These are phyloP conservation scores for Cladosporium sp. DNA, from an alignment of 2,329 filamentous ascomycete genomes.

Conservation along the genomic window DNA sequence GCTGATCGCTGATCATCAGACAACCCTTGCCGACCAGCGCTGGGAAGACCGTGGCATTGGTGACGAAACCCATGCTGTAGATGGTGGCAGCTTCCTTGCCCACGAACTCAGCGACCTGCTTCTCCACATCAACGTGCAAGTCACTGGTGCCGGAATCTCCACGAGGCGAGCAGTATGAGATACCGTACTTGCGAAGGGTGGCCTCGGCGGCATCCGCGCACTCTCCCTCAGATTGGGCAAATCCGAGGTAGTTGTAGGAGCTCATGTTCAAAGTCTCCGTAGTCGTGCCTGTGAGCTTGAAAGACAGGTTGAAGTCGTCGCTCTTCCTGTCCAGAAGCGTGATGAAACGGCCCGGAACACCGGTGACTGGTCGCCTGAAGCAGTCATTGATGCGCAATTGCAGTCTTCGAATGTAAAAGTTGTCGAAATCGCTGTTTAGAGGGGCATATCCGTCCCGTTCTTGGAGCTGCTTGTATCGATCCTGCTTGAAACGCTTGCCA, in stretches of 20 bases:
- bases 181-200: constrained; percentile 76
- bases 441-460: constrained; percentile 86
- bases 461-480: constrained; percentile 80
- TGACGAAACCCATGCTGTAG: constrained; percentile 98
- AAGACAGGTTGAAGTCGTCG: constrained; percentile 85
- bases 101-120: constrained; percentile 82
- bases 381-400: constrained; percentile 96
- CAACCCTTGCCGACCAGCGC: constrained; percentile 89
- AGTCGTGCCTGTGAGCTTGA: constrained; percentile 80
- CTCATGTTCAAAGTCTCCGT: constrained; percentile 98
- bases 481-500: constrained; percentile 86
- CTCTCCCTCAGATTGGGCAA: constrained; percentile 93
- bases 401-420: constrained; percentile 89
- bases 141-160: constrained; percentile 83
- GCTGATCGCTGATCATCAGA: constrained; percentile 90
- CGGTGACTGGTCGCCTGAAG: constrained; percentile 87
- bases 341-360: constrained; percentile 90
- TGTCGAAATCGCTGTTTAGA: constrained; percentile 97
- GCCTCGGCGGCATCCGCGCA: constrained; percentile 93
- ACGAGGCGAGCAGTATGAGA: constrained; percentile 76
- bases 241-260: constrained; percentile 98
- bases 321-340: constrained; percentile 88
- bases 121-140: constrained; percentile 82
- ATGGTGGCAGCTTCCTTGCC: constrained; percentile 94
- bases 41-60: constrained; percentile 89